A percentile compares a stretch with the other conserved stretches of the same genome.
phyloP scores from a whole-genome alignment of 2,329 filamentous ascomycete species.

The Colletotrichum limetticola region DNA sequence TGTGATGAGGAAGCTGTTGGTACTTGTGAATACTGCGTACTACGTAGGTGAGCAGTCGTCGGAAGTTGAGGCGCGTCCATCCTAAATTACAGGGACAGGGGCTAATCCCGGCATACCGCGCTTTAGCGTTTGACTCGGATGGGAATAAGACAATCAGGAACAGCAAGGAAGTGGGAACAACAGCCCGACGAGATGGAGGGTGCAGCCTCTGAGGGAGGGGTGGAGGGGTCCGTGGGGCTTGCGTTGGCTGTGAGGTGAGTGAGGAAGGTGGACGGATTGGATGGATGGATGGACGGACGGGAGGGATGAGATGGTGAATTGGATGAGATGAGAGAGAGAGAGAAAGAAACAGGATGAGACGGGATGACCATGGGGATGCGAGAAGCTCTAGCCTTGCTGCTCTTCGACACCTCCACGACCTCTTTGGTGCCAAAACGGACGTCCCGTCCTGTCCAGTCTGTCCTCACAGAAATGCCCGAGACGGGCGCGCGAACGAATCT shows the following conservation, averaged over 20 bases:
- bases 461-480: slow-evolving; percentile 25
- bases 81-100: slow-evolving; percentile 35
- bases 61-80: slow-evolving; percentile 37
- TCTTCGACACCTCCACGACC: background rate
- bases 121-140: slow-evolving; percentile 29
- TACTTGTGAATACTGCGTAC: background rate
- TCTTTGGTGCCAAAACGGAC: background rate
- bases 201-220: background rate
- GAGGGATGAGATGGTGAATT: background rate
- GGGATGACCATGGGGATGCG: background rate
- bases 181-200: background rate
- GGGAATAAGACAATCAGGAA: slow-evolving; percentile 29
- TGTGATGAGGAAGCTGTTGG: slow-evolving; percentile 7
- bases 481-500: slow-evolving; percentile 5
- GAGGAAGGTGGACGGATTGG: slow-evolving; percentile 2
- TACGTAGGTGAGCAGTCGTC: slow-evolving; percentile 11
- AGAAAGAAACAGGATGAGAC: background rate
- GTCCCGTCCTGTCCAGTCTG: background rate
- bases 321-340: slow-evolving; percentile 1
- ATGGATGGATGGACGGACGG: background rate
- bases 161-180: background rate
- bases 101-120: slow-evolving; percentile 21
- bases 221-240: slow-evolving; percentile 1
- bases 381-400: background rate
- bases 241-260: background rate